Conservation (phyloP, 768 basidiomycete genomes). For the Lactifluus pinguis region DNA sequence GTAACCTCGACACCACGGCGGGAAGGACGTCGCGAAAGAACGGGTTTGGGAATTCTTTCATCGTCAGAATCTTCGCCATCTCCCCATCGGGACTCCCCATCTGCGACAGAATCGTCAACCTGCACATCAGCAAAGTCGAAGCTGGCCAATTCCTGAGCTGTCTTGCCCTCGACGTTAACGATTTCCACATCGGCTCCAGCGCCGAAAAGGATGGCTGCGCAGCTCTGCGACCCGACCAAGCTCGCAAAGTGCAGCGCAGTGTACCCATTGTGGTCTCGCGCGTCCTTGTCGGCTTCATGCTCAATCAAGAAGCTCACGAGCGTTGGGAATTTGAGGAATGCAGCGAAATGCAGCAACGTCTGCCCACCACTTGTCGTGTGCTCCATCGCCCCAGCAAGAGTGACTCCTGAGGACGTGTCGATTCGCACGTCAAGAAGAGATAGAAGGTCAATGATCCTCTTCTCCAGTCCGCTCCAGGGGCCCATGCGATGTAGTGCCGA, state of each 20-base stretch:
- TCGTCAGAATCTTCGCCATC: conserved; percentile 58
- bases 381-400: conserved; percentile 53
- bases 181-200: conserved; percentile 77
- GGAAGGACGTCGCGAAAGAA: conserved; percentile 2
- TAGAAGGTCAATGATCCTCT: conserved; percentile 71
- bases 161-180: conserved; percentile 63
- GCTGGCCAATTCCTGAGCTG: conserved; percentile 49
- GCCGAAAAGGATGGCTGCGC: conserved; percentile 56
- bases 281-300: conserved; percentile 70
- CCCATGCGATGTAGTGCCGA: conserved; percentile 49
- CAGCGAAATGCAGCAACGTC: conserved; percentile 81
- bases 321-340: conserved; percentile 64
- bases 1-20: conserved; percentile 8
- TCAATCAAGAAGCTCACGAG: conserved; percentile 65
- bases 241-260: conserved; percentile 87
- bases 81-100: conserved; percentile 56
- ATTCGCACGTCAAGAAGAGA: conserved; percentile 61
- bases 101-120: conserved; percentile 24
- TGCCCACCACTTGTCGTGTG: conserved; percentile 66
- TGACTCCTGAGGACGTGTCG: conserved; percentile 33
- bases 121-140: conserved; percentile 37
- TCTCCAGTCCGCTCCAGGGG: conserved; percentile 56
- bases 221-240: conserved; percentile 51
- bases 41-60: conserved; percentile 22
- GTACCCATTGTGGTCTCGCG: conserved; percentile 81